phyloP scores from a whole-genome alignment of 2,329 filamentous ascomycete genomes.

The Madurella mycetomatis region DNA sequence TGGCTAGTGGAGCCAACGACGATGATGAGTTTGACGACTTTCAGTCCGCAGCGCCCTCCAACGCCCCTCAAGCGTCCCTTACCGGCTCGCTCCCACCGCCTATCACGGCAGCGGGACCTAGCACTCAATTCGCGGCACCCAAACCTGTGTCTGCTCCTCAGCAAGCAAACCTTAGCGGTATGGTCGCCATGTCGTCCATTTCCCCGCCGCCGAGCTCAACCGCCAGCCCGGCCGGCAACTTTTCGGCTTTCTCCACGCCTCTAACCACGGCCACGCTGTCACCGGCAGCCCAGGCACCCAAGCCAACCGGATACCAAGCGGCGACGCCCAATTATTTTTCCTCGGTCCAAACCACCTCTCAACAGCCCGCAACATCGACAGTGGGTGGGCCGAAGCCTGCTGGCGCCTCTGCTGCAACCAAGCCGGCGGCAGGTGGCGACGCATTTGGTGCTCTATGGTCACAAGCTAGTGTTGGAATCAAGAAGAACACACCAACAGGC shows the following conservation, averaged over 20 bases:
- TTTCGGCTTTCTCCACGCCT: slow-evolving; percentile 57
- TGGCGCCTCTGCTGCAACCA: slow-evolving; percentile 42
- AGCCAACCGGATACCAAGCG: slow-evolving; percentile 66
- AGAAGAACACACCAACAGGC: slow-evolving; percentile 62
- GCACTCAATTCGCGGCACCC: slow-evolving; percentile 71
- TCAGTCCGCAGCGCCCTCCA: slow-evolving; percentile 71
- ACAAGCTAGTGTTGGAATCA: slow-evolving; percentile 66
- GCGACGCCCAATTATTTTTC: slow-evolving; percentile 92
- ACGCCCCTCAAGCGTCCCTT: slow-evolving; percentile 41
- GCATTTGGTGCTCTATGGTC: slow-evolving; percentile 88
- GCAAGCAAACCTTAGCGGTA: slow-evolving; percentile 72
- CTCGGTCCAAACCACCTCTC: slow-evolving; percentile 54
- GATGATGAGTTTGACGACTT: slow-evolving; percentile 98
- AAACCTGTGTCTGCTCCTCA: slow-evolving; percentile 81
- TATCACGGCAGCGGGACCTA: slow-evolving; percentile 49
- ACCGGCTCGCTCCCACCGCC: slow-evolving; percentile 44
- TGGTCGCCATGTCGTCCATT: slow-evolving; percentile 75
- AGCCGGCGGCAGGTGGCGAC: slow-evolving; percentile 64
- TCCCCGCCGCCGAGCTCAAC: slow-evolving; percentile 64
- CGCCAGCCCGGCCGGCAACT: slow-evolving; percentile 55
- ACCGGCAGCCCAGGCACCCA: slow-evolving; percentile 42
- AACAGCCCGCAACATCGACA: slow-evolving; percentile 10
- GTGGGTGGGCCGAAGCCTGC: slow-evolving; percentile 39
- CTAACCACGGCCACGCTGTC: slow-evolving; percentile 36
- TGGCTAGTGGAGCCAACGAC: slow-evolving; percentile 45